phyloP scores from a whole-genome alignment of 352 stramenopile genomes.

The Globisporangium rhizosaccharum region DNA sequence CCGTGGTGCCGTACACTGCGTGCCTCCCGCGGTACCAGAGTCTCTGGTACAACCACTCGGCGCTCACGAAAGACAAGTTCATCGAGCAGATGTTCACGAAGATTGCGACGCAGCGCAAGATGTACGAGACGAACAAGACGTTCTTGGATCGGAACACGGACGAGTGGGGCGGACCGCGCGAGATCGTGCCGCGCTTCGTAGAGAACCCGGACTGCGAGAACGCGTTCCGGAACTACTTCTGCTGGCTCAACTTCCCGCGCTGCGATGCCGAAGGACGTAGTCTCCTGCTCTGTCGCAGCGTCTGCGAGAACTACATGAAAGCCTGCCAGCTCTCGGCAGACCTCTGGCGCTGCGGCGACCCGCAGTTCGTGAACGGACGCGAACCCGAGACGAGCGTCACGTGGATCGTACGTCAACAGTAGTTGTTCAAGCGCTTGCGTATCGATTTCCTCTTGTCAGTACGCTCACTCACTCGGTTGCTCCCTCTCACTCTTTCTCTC shows the following conservation, averaged over 20 bases:
- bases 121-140: slow-evolving; percentile 60
- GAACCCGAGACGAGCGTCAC: slow-evolving; percentile 53
- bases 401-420: slow-evolving; percentile 41
- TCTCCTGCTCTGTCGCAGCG: slow-evolving; percentile 81
- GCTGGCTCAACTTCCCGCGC: slow-evolving; percentile 89
- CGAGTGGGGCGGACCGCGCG: slow-evolving; percentile 53
- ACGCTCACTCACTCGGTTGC: background rate
- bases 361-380: slow-evolving; percentile 65
- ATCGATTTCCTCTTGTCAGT: slow-evolving; percentile 1
- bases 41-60: slow-evolving; percentile 75
- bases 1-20: slow-evolving; percentile 65
- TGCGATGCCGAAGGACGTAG: slow-evolving; percentile 81
- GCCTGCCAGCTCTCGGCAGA: slow-evolving; percentile 78
- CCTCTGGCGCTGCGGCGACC: slow-evolving; percentile 84
- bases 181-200: slow-evolving; percentile 71
- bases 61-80: slow-evolving; percentile 68
- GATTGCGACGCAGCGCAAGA: slow-evolving; percentile 47
- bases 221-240: slow-evolving; percentile 89
- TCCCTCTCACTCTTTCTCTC: no score
- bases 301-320: slow-evolving; percentile 90
- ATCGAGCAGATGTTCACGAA: slow-evolving; percentile 63
- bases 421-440: background rate
- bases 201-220: slow-evolving; percentile 88
- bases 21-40: slow-evolving; percentile 68
- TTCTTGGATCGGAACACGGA: slow-evolving; percentile 53